Conservation (phyloP, 2,329 filamentous ascomycete species). For the Calonectria ilicicola region DNA sequence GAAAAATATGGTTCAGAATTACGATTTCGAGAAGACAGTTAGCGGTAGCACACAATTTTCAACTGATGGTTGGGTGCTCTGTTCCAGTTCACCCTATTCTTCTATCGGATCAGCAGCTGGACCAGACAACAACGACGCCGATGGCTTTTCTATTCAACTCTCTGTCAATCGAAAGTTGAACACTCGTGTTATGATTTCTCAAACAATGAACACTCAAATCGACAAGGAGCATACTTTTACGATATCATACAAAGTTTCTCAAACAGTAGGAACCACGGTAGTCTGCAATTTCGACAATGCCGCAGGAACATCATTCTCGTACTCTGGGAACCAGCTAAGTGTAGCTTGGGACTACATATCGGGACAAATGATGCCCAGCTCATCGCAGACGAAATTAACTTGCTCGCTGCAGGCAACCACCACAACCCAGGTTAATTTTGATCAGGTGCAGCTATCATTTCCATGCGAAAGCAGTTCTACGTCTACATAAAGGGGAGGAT, state of each 20-base stretch:
- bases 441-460: background rate
- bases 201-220: background rate
- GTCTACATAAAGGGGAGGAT: background rate
- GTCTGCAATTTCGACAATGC: background rate
- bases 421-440: background rate
- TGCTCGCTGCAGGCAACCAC: background rate
- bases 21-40: background rate
- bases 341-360: background rate
- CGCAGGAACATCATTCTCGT: background rate
- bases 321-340: background rate
- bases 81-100: background rate
- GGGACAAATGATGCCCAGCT: background rate
- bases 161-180: no score
- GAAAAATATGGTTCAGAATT: background rate
- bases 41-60: background rate
- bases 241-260: background rate
- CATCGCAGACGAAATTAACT: background rate
- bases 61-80: background rate
- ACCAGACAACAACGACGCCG: background rate
- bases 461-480: background rate
- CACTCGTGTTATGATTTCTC: background rate
- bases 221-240: background rate
- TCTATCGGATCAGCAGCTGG: background rate
- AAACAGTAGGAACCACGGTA: background rate
- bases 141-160: background rate